phyloP scores from a whole-genome alignment of 805 yeast species.

The Lachancea sp. region DNA sequence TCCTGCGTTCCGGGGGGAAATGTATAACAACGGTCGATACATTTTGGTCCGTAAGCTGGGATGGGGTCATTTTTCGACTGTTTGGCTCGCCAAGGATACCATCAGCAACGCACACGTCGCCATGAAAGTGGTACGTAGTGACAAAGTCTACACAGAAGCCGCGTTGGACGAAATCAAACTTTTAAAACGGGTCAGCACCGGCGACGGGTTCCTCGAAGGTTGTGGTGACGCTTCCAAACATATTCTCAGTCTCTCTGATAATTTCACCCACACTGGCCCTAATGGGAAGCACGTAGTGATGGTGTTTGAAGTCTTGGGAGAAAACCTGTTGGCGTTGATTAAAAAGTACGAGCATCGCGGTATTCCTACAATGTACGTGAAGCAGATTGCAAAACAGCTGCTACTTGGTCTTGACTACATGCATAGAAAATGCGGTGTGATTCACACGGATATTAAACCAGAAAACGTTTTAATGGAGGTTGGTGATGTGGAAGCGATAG shows the following conservation, averaged over 20 bases:
- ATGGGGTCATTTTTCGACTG: slow-evolving; percentile 98
- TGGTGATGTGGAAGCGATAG: slow-evolving; percentile 76
- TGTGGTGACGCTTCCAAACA: slow-evolving; percentile 77
- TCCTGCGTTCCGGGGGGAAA: slow-evolving; percentile 86
- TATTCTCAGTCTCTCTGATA: slow-evolving; percentile 74
- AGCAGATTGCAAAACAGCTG: slow-evolving; percentile 75
- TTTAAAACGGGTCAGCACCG: slow-evolving; percentile 56
- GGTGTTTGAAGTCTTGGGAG: slow-evolving; percentile 98
- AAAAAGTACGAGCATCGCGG: slow-evolving; percentile 72
- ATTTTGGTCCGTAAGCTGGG: slow-evolving; percentile 84
- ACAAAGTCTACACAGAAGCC: slow-evolving; percentile 85
- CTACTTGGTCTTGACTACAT: slow-evolving; percentile 58
- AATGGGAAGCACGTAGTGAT: slow-evolving; percentile 92
- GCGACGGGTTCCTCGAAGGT: slow-evolving; percentile 9
- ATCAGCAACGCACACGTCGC: slow-evolving; percentile 69
- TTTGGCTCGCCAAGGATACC: slow-evolving; percentile 74
- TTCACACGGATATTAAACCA: slow-evolving; percentile 73
- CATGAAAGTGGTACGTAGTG: slow-evolving; percentile 87
- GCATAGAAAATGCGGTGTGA: slow-evolving; percentile 61
- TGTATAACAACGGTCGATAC: slow-evolving; percentile 69
- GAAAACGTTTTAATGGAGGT: slow-evolving; percentile 75
- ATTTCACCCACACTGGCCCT: slow-evolving; percentile 80
- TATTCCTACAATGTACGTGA: slow-evolving; percentile 68
- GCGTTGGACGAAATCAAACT: slow-evolving; percentile 90
- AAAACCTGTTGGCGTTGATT: slow-evolving; percentile 78